phyloP scores from a whole-genome alignment of 192 early-diverging fungal genomes.

The Entomortierella chlamydospora region DNA sequence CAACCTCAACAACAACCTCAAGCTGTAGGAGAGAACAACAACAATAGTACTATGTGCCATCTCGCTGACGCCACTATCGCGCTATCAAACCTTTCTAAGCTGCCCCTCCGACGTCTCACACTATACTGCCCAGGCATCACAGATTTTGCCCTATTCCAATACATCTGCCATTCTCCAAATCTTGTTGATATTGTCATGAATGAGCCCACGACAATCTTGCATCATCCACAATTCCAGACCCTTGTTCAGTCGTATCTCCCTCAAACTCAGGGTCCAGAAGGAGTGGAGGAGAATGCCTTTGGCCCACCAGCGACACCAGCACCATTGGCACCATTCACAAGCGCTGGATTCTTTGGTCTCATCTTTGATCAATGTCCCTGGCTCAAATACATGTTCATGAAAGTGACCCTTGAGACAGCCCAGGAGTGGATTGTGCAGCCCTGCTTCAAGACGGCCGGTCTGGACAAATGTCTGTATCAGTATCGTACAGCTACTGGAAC shows the following conservation, averaged over 20 bases:
- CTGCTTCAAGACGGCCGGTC: constrained; percentile 29
- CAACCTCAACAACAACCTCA: constrained; percentile 14
- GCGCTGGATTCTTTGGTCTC: constrained; percentile 29
- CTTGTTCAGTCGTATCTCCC: constrained; percentile 29
- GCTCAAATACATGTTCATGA: constrained; percentile 53
- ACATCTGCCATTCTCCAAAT: constrained; percentile 8
- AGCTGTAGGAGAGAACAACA: background rate
- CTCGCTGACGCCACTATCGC: constrained; percentile 20
- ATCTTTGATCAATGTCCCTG: constrained; percentile 18
- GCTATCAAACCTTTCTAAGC: constrained; percentile 20
- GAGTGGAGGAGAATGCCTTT: background rate
- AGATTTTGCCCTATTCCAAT: constrained; percentile 39
- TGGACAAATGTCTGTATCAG: constrained; percentile 45
- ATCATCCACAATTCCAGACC: constrained; percentile 32
- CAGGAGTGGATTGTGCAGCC: constrained; percentile 50
- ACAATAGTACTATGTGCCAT: constrained; percentile 23
- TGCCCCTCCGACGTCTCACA: constrained; percentile 32
- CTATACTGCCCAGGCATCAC: constrained; percentile 53
- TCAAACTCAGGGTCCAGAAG: background rate
- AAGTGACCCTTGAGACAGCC: constrained; percentile 41
- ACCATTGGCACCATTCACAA: constrained; percentile 13
- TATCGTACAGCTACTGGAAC: constrained; percentile 41
- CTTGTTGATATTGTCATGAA: constrained; percentile 40
- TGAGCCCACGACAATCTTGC: constrained; percentile 41
- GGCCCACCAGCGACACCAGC: background rate